Evolutionary conservation across 371 early-diverging fungal species (phyloP), one percentile per base, ranked within the genome.

Genomic region (Apophysomyces ossiformis): DNA sequence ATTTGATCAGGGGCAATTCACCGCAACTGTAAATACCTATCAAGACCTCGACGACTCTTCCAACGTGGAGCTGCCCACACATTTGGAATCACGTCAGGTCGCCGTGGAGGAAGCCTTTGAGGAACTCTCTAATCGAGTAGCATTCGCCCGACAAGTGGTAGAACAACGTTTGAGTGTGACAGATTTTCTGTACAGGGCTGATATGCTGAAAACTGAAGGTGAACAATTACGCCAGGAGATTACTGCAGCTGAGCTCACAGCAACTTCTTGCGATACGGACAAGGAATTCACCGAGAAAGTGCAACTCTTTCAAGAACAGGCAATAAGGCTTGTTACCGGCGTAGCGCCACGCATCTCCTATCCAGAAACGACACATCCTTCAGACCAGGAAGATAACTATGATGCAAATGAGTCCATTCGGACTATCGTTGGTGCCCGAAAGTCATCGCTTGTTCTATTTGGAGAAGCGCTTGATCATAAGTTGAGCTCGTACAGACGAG

Each of bases 1-100:
- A 15, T 85, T 78, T 60, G 80, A 84, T 54, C 69, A 75, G 43
- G 77, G 75, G 12, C 79, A 73, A 11, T 84, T 79, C 35, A 78
- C 77, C 4, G 65, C 59, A 3, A 77, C 84, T 0, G 68, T 75
- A 2, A 72, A 82, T 15, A 66, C 66, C 0, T 84, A 78, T 62
- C 76, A 81, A 50, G 86, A 85, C 18, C 37, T 85, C 36, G 80
- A 81, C 7, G 79, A 77, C n/a, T 63, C 71, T 0, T 60, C 69
- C 7, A 64, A 61, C 11, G 64, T 73, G 0, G 74, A 78, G 13
- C 21, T 83, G 5, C 86, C 86, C 0, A 61, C 60, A 37, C 77
- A 78, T 58, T 59, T 85, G 37, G 74, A 83, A 16, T 62, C 63
- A 6, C 63, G 76, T 37, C 86, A 85, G 62, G 59, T 66, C 1